Base-by-base conservation (phyloP, 495 filamentous ascomycete species). In the Rhizodiscina lignyota region DNA sequence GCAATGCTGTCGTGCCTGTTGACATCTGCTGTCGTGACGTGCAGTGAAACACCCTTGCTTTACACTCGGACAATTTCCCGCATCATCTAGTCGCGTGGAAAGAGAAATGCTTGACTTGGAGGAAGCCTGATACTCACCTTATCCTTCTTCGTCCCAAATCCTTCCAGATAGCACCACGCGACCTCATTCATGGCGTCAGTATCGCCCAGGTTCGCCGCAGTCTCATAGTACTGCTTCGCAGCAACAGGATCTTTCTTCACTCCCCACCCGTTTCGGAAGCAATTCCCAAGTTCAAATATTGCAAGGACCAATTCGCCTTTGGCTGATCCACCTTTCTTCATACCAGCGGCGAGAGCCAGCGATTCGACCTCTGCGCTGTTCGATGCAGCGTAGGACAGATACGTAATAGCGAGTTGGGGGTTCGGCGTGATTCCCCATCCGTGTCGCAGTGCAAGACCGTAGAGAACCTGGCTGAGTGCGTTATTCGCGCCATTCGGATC, bases 271-370 rank as follows among this genome's bases (percentile, higher is more conserved):
- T 96, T 75, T 28, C 91, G 79, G 63, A 93, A 96, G 51, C 80
- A 93, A 59, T 96, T 94, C 20, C 80, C 89, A 50, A 83, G 53
- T 44, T 99, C 89, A 53, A 85, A 96, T 37, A 99, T 94, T 11
- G 89, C 89, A 21, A 96, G 76, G n/a, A 94, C 79, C 34, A 99
- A 72, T 59, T 99, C 91, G 28, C 89, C 87, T 58, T 99, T 99
- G 23, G 87, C 89, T 21, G 79, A 72, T 35, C 91, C 89, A 29
- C 89, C 89, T 55, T 87, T 91, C 61, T 85, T 89, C 54, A 85
- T 67, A 4, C 87, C 85, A 12, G 86, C 77, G 38, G 72, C 59
- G 17, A 96, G 70, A 6, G 89, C 89, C 39, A 79, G 63, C 10
- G 77, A 66, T 58, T 97, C 91, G 35, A 96, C 67, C 18, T 70